These are phyloP conservation scores for Roridomyces roridus DNA, from an alignment of 768 basidiomycete species.

Conservation along the genomic window DNA sequence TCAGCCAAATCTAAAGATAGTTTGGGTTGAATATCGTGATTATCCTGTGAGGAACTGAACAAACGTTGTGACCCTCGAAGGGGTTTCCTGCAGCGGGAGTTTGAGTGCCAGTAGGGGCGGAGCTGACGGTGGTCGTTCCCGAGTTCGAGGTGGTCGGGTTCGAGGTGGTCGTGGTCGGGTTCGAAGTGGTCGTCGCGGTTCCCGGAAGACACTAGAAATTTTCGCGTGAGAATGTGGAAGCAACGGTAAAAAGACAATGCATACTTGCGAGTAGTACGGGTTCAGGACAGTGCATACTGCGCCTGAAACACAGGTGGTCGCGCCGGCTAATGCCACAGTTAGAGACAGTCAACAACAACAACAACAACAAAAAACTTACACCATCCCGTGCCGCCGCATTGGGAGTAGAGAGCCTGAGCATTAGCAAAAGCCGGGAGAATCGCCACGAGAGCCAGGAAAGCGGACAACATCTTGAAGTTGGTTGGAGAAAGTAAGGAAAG, in stretches of 20 bases:
- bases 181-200: constrained; percentile 14
- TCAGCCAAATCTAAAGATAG: constrained; percentile 50
- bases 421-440: constrained; percentile 50
- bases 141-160: constrained; percentile 13
- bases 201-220: too few species aligned
- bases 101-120: constrained; percentile 37
- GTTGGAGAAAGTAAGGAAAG: constrained; percentile 14
- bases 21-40: neutral
- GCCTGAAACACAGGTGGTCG: too few species aligned
- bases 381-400: constrained; percentile 52
- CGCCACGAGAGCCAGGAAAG: constrained; percentile 48
- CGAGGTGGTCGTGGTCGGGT: constrained; percentile 26
- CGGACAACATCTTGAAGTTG: constrained; percentile 55
- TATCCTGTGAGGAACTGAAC: neutral
- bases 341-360: too few species aligned
- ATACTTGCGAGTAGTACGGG: too few species aligned
- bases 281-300: too few species aligned
- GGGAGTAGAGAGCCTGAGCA: constrained; percentile 52
- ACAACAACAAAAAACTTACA: too few species aligned
- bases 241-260: too few species aligned
- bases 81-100: constrained; percentile 58
- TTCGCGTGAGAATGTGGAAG: too few species aligned
- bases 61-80: constrained; percentile 53
- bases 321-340: too few species aligned
- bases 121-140: constrained; percentile 27